Evolutionary conservation across 2,329 filamentous ascomycete species (phyloP), one percentile per base, ranked within the genome.

Genomic region (Alternaria sp.): DNA sequence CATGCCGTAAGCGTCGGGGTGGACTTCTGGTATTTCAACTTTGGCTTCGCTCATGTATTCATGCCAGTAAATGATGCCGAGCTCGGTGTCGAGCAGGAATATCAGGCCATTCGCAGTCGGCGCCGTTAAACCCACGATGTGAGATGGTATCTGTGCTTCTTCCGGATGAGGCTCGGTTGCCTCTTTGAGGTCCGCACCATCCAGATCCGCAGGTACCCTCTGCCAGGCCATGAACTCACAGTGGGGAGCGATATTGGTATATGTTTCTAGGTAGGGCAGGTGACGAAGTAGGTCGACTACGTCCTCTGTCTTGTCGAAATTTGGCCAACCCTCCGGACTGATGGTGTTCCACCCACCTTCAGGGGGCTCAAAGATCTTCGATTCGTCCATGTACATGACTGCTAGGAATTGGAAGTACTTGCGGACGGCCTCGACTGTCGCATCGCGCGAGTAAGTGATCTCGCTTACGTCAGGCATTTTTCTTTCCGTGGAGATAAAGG

Each of bases 371-470:
- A 54, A 7, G 16, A 69, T 38, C 4, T 43, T 28, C 2, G 53
- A 44, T 14, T 60, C 55, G 25, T 62, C 52, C 36, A 66, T 43
- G 34, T 68, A 69, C 59, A 69, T 61, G 18, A 25, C 48, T 38
- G 43, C 51, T 16, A 70, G 56, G 43, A 68, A 61, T 1, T 25
- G 49, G n/a, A 60, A 63, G 34, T 64, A 65, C 11, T 58, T 41
- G 2, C 54, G 61, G 27, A 65, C 20, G 7, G 60, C 64, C 10
- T 51, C 44, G 11, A 64, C 36, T 6, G 60, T 54, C 20, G 20
- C 57, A 11, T 59, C 50, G 18, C 52, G 57, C 20, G 64, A 67
- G 54, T 67, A 64, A 9, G 14, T 43, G 22, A 60, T 56, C 5
- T 66, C 54, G 64, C n/a, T 34, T 30, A 54, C 6, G 10, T 5